Evolutionary conservation across 495 filamentous ascomycete species (phyloP), one percentile per base, ranked within the genome.

Genomic region (Podospora fimiseda): DNA sequence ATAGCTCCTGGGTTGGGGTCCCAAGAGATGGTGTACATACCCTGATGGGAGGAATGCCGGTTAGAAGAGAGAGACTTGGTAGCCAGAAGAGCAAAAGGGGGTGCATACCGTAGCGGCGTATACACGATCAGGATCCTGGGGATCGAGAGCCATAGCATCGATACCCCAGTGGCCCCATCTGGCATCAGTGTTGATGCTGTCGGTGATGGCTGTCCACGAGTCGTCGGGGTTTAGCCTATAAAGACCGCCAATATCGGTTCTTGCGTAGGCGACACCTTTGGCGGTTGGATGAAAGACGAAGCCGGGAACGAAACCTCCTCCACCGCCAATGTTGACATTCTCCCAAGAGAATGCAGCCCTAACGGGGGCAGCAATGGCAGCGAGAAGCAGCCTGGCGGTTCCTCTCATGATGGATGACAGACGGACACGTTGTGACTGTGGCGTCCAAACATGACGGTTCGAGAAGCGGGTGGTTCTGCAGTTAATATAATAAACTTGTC

Each of bases 231-330:
- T 80, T 44, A 82, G 67, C 43, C 74, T 69, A 60, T 85, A 85
- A 15, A 78, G 66, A 19, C 82, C 80, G 7, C 82, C 81, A 58
- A 85, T 84, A 54, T 85, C 82, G 2, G 80, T 81, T 20, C 82
- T 70, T 30, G 78, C 77, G 57, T 85, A 85, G 0, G 79, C 80
- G 14, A 85, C 64, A 7, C 79, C 79, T 51, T 77, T 77, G 9
- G 62, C 65, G 19, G 67, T 77, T 8, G 79, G 80, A 50, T 83
- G 78, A 59, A 81, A 83, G 13, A 82, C 69, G 39, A 85, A 76
- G 16, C 80, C 72, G 9, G 79, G 74, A 11, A 79, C 70, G 57
- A 84, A 85, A 18, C 81, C 81, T 37, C 80, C 81, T n/a, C 81
- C 81, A 11, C 78, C 76, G 15, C 72, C 73, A 19, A 74, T 70